Evolutionary conservation across 352 stramenopile genomes (phyloP), one percentile per base, ranked within the genome.

Genomic region (Globisporangium emineosum): DNA sequence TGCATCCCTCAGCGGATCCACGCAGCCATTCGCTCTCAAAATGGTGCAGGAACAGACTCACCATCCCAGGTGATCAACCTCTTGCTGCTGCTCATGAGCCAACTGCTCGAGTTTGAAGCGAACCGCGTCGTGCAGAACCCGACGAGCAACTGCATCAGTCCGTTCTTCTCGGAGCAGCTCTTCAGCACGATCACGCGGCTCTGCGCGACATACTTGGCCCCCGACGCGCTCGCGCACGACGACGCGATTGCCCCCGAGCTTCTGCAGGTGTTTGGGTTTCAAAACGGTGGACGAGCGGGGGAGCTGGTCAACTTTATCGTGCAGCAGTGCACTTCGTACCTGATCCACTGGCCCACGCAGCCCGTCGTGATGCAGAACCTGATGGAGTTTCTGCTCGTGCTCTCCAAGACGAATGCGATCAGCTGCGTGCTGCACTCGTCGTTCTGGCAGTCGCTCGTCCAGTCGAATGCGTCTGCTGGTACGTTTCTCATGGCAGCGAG

Each of bases 331-430:
- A 87, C 79, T 6, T 56, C 86, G 25, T 96, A 94, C 45, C 56
- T 96, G 40, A 73, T 91, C 37, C 77, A 93, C 65, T 96, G 87
- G 87, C 78, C 86, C 0, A 93, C 86, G 1, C 83, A 96, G 30
- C 86, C 87, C 0, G 68, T 92, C 3, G 84, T 96, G 51, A 93
- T 93, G 76, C 71, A 94, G 65, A 83, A 96, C 35, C 66, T 92
- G 5, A 89, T 95, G 53, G 75, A 93, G 47, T 88, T 90, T 27
- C 63, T 95, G 29, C 61, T 95, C 30, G 67, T 87, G 47, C 65
- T 94, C 3, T 83, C 83, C 1, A 90, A 86, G 54, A 88, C 79
- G 21, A 72, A 73, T 62, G 83, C 75, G 19, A 92, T 93, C 43
- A 75, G 69, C 57, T 71, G 65, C 9, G 75, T 93, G 6, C 37